Evolutionary conservation across 1,139 yeast genomes (phyloP), one percentile per base, ranked within the genome.

Genomic region (Hemisphaericaspora xylanilytica): DNA sequence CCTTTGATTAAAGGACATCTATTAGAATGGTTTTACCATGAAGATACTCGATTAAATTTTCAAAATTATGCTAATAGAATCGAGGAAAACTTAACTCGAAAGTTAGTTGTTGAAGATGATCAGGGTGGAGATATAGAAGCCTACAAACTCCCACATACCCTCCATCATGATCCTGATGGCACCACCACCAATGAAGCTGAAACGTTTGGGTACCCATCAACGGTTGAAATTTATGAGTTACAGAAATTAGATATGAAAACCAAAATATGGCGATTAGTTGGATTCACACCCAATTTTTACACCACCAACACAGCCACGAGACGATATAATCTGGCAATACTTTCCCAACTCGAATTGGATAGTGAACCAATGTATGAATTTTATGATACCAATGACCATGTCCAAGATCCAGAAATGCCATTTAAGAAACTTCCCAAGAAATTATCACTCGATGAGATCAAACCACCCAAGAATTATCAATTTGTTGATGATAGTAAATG

Each of bases 181-280:
- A 27, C 32, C 1, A 31, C 41, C 17, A 35, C 39, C 12, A 41
- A 46, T 21, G 37, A 43, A 14, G 36, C 51, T 52, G 44, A 67
- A 39, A 70, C 14, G n/a, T 21, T 31, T 31, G 27, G 27, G 11
- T 21, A 39, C 35, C 21, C 37, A 2, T 38, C 40, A 25, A 28
- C 17, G 13, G 80, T 82, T 12, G 88, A 84, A 51, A 73, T 85
- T 2, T 88, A 68, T 61, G 96, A 88, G 55, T 61, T 87, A 28
- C 96, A 88, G 49, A 63, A 63, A 47, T 70, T 75, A 42, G 72
- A 79, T 53, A 56, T 61, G 7, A 61, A 59, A 4, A 59, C 71
- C 2, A 75, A 74, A 35, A 75, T 74, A 40, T 87, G 96, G 96
- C 70, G 63, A 35, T 46, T 58, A 4, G 56, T 78, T 2, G 85